These are phyloP conservation scores for Testicularia cyperi DNA, from an alignment of 1,284 basidiomycete species.

Conservation along the genomic window DNA sequence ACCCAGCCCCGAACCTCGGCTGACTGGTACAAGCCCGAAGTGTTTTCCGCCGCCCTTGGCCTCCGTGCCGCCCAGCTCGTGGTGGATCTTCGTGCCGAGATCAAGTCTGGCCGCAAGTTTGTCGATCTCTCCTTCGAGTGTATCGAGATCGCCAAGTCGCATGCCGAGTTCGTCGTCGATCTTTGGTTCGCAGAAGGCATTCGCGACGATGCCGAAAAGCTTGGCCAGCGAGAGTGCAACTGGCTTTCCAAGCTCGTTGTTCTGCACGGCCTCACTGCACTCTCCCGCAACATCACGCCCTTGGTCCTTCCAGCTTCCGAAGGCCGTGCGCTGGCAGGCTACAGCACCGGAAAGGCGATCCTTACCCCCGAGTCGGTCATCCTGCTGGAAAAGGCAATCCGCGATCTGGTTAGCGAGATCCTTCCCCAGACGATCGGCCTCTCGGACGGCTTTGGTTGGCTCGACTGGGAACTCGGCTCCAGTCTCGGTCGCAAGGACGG, in stretches of 20 bases:
- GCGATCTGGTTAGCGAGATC: constrained; percentile 65
- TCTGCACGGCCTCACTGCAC: constrained; percentile 38
- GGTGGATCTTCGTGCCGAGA: constrained; percentile 45
- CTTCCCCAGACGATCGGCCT: constrained; percentile 72
- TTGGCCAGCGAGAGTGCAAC: constrained; percentile 23
- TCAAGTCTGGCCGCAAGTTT: constrained; percentile 37
- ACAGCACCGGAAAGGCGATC: constrained; percentile 64
- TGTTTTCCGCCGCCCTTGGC: constrained; percentile 43
- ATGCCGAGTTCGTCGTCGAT: constrained; percentile 52
- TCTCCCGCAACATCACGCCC: constrained; percentile 49
- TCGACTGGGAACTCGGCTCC: constrained; percentile 72
- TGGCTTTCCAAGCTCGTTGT: constrained; percentile 49
- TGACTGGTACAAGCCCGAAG: constrained; percentile 44
- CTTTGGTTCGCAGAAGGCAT: constrained; percentile 54
- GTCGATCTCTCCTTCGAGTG: constrained; percentile 49
- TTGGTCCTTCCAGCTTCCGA: constrained; percentile 68
- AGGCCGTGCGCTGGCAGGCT: constrained; percentile 67
- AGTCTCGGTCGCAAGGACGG: constrained; percentile 70
- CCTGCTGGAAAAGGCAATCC: constrained; percentile 66
- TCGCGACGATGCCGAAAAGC: constrained; percentile 18
- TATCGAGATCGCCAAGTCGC: constrained; percentile 49
- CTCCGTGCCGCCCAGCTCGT: constrained; percentile 48
- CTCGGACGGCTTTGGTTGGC: constrained; percentile 74
- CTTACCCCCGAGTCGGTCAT: constrained; percentile 63
- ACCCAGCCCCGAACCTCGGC: constrained; percentile 20